Percentiles rank a stretch among this genome's conserved stretches.
phyloP scores from a whole-genome alignment of 768 basidiomycete species.

The Myochromella boudieri region DNA sequence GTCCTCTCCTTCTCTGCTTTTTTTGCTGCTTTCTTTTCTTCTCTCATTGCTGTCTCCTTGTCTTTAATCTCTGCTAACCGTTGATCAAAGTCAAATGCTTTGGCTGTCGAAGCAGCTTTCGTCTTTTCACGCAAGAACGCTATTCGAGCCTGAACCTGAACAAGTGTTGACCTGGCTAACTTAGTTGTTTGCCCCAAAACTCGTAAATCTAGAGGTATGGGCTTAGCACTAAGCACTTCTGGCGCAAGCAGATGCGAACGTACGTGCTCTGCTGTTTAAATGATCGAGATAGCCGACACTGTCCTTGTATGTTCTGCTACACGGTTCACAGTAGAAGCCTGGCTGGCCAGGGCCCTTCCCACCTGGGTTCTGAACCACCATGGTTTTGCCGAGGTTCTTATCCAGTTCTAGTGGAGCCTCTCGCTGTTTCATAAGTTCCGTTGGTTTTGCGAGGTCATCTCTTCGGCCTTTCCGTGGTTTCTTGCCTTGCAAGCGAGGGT shows the following conservation, averaged over 20 bases:
- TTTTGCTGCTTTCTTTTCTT: constrained; percentile 76
- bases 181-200: constrained; percentile 95
- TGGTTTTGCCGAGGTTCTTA: constrained; percentile 93
- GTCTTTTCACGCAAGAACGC: constrained; percentile 86
- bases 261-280: constrained; percentile 91
- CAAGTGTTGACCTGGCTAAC: constrained; percentile 84
- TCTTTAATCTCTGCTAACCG: constrained; percentile 81
- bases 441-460: constrained; percentile 89
- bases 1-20: constrained; percentile 76
- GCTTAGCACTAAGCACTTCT: constrained; percentile 2
- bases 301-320: constrained; percentile 91
- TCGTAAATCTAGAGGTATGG: constrained; percentile 67
- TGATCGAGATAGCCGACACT: constrained; percentile 94
- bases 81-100: constrained; percentile 93
- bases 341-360: constrained; percentile 88
- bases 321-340: constrained; percentile 92
- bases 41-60: constrained; percentile 65
- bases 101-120: constrained; percentile 76
- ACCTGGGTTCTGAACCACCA: constrained; percentile 85
- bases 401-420: constrained; percentile 85
- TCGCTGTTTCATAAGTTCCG: constrained; percentile 88
- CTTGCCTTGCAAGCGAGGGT: constrained; percentile 59
- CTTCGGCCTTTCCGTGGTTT: constrained; percentile 66
- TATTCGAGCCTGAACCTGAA: constrained; percentile 91
- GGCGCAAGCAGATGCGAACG: constrained; percentile 26